Evolutionary conservation across 2,329 filamentous ascomycete species (phyloP), one percentile per base, ranked within the genome.

Genomic region (Alternaria sp.): DNA sequence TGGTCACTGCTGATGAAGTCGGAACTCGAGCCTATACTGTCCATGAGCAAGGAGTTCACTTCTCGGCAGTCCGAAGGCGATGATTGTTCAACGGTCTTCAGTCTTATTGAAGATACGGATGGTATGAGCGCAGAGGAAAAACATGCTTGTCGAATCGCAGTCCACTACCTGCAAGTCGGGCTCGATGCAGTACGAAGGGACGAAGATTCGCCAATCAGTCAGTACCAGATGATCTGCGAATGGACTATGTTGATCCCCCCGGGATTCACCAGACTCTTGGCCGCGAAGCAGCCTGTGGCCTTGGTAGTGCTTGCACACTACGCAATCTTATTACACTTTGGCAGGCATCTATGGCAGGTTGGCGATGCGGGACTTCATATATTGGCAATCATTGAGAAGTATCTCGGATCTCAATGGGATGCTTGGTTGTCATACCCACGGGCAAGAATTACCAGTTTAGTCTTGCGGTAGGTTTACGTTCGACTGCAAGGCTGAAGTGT

Each of bases 221-320:
- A 46, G 22, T 61, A 66, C 34, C 65, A 70, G 14, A 67, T 79
- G 39, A 63, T 79, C 2, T 74, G 76, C 34, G 62, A 72, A 11
- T 83, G 80, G 79, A 73, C 74, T 1, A 73, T 78, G 18, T 68
- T 79, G 51, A 63, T 80, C 14, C 65, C 72, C 3, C 67, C 64
- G 14, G 70, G 75, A 9, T 82, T 80, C 46, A 75, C 79, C 4
- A 64, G 56, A 7, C 66, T 81, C 51, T 63, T 84, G 7, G 69
- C 74, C 14, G 59, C 68, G 34, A 72, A 75, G 38, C 64, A 72
- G 3, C 78, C 80, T 0, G 82, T 84, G 63, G 82, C 81, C 1
- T 71, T 86, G 24, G 73, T 84, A 11, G 78, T 86, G 7, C 69
- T 86, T 22, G 83, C 82, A 6, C 80, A 85, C 64, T 85, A 84